Base-by-base conservation (phyloP, 305 asterid genomes). In the Fraxinus sp. region DNA sequence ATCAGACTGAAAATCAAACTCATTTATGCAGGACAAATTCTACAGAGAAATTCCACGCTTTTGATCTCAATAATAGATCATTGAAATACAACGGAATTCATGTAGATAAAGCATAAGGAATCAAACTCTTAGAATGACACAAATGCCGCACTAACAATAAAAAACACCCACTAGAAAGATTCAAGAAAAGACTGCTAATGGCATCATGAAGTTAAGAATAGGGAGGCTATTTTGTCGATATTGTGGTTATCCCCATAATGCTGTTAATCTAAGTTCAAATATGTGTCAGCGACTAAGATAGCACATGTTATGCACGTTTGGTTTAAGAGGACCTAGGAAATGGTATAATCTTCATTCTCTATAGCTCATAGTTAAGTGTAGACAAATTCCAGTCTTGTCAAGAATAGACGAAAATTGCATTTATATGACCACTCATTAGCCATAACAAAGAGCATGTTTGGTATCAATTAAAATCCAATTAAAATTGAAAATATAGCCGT, bases 151-250 rank as follows among this genome's bases (percentile, higher is more conserved):
- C 86, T 82, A 70, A 77, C 80, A 74, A 52, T 79, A 78, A 59
- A 84, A 78, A 78, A 62, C 62, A 77, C 79, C 37, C 71, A 46
- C 16, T 33, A 80, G 66, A 6, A 81, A 66, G 59, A 82, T 77
- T 79, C 72, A 70, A 85, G 86, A 88, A 83, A 78, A 68, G 79
- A 85, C 76, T 22, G 76, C 82, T 18, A 49, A 62, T 80, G 75
- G 64, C 70, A 88, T 88, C 79, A 84, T 86, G 81, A 78, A 24
- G 32, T 78, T 30, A 77, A 64, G 88, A 86, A 83, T 78, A 79
- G 7, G 28, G 74, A 78, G 32, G 52, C 28, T 26, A 71, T 39
- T 81, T 72, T 80, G 81, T 78, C 83, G 52, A 70, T 26, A 28
- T 44, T 76, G 64, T 10, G 79, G 39, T 8, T 64, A 75, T 75